phyloP scores from a whole-genome alignment of 805 yeast species.

The Kluyveromyces lactis region DNA sequence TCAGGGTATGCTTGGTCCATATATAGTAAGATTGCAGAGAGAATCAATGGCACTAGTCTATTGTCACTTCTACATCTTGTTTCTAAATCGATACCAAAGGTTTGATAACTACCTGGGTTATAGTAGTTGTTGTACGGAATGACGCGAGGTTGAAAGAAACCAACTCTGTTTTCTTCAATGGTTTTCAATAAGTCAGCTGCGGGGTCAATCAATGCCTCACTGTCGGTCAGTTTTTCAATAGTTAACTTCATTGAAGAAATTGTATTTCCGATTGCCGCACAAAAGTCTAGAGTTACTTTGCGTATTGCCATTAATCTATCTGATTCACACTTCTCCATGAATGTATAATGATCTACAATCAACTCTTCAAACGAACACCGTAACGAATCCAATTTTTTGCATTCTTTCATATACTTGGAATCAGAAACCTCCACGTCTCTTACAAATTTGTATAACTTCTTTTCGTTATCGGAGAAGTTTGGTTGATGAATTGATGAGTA shows the following conservation, averaged over 20 bases:
- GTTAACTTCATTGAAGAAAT: constrained; percentile 48
- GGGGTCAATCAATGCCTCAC: constrained; percentile 68
- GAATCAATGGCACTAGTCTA: constrained; percentile 60
- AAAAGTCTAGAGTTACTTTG: constrained; percentile 64
- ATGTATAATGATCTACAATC: constrained; percentile 60
- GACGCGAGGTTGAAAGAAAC: constrained; percentile 65
- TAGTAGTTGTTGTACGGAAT: constrained; percentile 73
- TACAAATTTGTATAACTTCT: constrained; percentile 41
- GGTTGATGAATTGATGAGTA: constrained; percentile 8
- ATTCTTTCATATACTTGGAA: constrained; percentile 42
- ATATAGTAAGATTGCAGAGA: constrained; percentile 53
- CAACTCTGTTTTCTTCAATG: constrained; percentile 62
- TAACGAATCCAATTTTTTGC: constrained; percentile 50
- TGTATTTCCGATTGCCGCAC: constrained; percentile 56
- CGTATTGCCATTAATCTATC: constrained; percentile 72
- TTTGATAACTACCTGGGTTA: constrained; percentile 55
- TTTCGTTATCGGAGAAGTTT: constrained; percentile 27
- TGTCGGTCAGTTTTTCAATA: constrained; percentile 52
- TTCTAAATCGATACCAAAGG: constrained; percentile 73
- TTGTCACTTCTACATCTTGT: constrained; percentile 63
- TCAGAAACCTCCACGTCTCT: constrained; percentile 56
- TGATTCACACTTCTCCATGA: constrained; percentile 75
- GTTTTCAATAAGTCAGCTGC: constrained; percentile 56
- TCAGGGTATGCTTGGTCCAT: constrained; percentile 68
- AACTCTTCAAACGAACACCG: constrained; percentile 71